Evolutionary conservation across 2,329 filamentous ascomycete genomes (phyloP).

Genomic region (Ceratocystis eucalypticola): DNA sequence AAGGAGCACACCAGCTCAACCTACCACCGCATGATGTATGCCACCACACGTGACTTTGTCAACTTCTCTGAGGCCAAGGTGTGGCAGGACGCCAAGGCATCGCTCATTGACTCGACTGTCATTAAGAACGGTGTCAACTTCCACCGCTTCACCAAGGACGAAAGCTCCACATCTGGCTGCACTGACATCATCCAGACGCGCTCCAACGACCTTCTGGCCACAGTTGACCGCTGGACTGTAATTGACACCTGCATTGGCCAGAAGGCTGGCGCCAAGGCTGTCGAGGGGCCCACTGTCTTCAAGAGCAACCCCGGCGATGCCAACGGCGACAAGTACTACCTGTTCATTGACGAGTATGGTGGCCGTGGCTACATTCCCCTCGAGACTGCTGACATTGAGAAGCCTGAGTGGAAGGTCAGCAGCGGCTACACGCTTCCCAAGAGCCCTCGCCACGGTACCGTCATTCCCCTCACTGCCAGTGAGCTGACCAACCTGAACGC

Average conservation of each 20-base stretch:
- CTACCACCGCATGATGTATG: constrained; percentile 41
- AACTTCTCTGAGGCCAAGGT: constrained; percentile 35
- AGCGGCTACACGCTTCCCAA: constrained; percentile 33
- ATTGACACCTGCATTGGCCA: constrained; percentile 37
- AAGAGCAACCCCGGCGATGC: constrained; percentile 36
- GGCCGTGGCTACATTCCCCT: constrained; percentile 40
- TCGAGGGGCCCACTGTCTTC: constrained; percentile 41
- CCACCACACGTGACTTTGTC: constrained; percentile 37
- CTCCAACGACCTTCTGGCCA: constrained; percentile 30
- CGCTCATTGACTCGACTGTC: constrained; percentile 41
- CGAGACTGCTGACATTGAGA: constrained; percentile 36
- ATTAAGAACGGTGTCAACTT: constrained; percentile 31
- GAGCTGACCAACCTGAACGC: constrained; percentile 29
- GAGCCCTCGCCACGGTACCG: constrained; percentile 41
- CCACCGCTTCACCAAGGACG: constrained; percentile 44
- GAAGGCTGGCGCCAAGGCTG: constrained; percentile 34
- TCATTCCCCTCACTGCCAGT: constrained; percentile 36
- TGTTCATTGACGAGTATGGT: constrained; percentile 42
- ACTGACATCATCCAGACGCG: constrained; percentile 41
- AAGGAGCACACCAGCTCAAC: constrained; percentile 30
- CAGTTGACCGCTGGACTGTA: constrained; percentile 31
- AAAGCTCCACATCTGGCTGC: constrained; percentile 38
- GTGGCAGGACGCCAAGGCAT: constrained; percentile 38
- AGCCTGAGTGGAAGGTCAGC: constrained; percentile 36
- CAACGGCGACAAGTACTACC: constrained; percentile 40